Base-by-base conservation (phyloP, 225 moss, liverwort and hornwort species). In the Asterella californica region DNA sequence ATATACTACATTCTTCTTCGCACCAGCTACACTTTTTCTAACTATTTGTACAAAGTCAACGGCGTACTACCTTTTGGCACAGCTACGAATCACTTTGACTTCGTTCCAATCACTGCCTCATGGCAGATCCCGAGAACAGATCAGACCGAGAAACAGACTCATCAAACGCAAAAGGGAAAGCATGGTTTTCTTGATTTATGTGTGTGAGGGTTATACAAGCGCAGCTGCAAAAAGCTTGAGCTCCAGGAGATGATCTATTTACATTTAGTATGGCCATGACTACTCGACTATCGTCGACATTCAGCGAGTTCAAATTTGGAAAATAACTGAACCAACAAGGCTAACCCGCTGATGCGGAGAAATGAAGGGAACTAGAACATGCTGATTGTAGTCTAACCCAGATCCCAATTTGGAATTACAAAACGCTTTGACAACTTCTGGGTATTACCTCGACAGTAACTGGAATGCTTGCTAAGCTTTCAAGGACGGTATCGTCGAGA, bases 401-500 rank as follows among this genome's bases (percentile, higher is more conserved):
- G 25, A 48, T 59, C 37, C 75, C 0, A 76, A 76, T 36, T 25
- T 37, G 36, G 18, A 21, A 14, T n/a, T 52, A 2, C 15, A 38
- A 75, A 75, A 32, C n/a, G 57, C 75, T 25, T 12, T 36, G 21
- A 25, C 5, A 38, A 11, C 75, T 38, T 60, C 30, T 59, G 34
- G 22, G 24, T 57, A 61, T 46, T 70, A 54, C 59, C 59, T 60
- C 57, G 74, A 47, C 53, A 54, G 15, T 32, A 15, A 33, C 3
- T 32, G 47, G 27, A n/a, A 32, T 29, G 25, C 10, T 57, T 57
- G 22, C 25, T 12, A 34, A 15, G 38, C 54, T 38, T 57, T 76
- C 75, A 59, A 76, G 75, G 59, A 57, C 75, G 12, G 37, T 59
- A 37, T 36, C 75, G 36, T 57, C 54, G 57, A 76, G 75, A 36